Evolutionary conservation across 2,329 filamentous ascomycete species (phyloP), one percentile per base, ranked within the genome.

Genomic region (Gyromitra esculenta): DNA sequence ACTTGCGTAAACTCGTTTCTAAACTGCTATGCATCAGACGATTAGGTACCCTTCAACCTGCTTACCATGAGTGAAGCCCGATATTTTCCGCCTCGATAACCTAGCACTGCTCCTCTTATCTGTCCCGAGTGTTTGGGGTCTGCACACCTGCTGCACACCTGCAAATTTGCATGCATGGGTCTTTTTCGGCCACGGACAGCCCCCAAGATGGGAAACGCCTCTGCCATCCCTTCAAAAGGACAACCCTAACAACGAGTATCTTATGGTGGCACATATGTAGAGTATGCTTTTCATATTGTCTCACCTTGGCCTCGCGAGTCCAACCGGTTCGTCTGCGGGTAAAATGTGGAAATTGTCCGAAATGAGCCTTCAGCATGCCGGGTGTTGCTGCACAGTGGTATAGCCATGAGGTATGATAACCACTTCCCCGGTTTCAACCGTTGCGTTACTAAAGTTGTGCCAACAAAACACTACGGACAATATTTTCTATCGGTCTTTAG

Each of bases 391-490:
- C 72, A 75, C 68, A 37, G n/a, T 50, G 5, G 41, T 43, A 59
- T 43, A 56, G 57, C 72, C 59, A 64, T 59, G 66, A 70, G 66
- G 72, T 71, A 71, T 70, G 66, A 75, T 75, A 75, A 75, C 72
- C 65, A 75, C 59, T 75, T 75, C 72, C 72, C 72, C 72, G 72
- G 72, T 70, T 70, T 57, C 72, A 65, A 75, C 72, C 72, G 66
- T 50, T 64, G 50, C 48, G 65, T 57, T 45, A 41, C 48, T 52
- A 25, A 59, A 7, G 50, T 71, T 31, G 31, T 50, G 48, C 21
- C 21, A 64, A 64, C 68, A 35, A 64, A 56, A 50, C 37, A 35
- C 57, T 39, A 45, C 18, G 15, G 71, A 39, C 45, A 21, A 56
- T 45, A 50, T 57, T 54, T 54, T 25, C 41, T 52, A 54, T 50